Evolutionary conservation across 176 grass and related monocot species (phyloP).

Genomic region (Cenchrus fungigraminus): DNA sequence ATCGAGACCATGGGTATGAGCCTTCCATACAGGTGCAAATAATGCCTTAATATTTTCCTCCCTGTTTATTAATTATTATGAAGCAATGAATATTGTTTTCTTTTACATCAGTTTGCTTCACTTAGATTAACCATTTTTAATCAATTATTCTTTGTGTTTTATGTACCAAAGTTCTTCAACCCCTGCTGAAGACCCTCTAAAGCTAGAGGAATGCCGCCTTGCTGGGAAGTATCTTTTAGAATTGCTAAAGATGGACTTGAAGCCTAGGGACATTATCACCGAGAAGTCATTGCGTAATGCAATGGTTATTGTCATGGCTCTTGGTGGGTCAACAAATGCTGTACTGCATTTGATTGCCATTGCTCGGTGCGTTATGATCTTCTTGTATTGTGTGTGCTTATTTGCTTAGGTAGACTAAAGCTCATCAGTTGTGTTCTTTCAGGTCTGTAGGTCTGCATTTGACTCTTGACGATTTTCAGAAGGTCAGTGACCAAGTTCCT

Average conservation of each 20-base stretch:
- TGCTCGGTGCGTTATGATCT: conserved; percentile 63
- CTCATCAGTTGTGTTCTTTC: conserved; percentile 51
- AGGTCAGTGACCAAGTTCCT: conserved; percentile 92
- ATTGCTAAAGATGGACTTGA: conserved; percentile 94
- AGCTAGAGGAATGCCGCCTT: conserved; percentile 82
- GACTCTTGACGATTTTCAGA: conserved; percentile 98
- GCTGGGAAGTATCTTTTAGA: conserved; percentile 89
- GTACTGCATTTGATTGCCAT: conserved; percentile 99
- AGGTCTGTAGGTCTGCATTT: conserved; percentile 93
- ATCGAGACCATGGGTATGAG: conserved; percentile 99
- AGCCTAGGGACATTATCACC: conserved; percentile 93
- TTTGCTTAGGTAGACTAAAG: conserved; percentile 29
- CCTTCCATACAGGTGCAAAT: conserved; percentile 86
- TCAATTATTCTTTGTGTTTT: conserved; percentile 11
- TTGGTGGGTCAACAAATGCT: conserved; percentile 97
- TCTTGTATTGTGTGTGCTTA: neutral
- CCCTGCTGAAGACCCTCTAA: conserved; percentile 88
- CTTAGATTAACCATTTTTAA: conserved; percentile 8
- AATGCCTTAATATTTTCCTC: conserved; percentile 15
- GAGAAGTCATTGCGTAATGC: conserved; percentile 89
- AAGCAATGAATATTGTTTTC: conserved; percentile 6
- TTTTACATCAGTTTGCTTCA: conserved; percentile 14
- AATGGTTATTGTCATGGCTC: conserved; percentile 97
- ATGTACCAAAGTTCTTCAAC: conserved; percentile 80
- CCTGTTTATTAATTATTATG: neutral